Conservation (phyloP, 345 rosid species). For the Laguncularia racemosa region DNA sequence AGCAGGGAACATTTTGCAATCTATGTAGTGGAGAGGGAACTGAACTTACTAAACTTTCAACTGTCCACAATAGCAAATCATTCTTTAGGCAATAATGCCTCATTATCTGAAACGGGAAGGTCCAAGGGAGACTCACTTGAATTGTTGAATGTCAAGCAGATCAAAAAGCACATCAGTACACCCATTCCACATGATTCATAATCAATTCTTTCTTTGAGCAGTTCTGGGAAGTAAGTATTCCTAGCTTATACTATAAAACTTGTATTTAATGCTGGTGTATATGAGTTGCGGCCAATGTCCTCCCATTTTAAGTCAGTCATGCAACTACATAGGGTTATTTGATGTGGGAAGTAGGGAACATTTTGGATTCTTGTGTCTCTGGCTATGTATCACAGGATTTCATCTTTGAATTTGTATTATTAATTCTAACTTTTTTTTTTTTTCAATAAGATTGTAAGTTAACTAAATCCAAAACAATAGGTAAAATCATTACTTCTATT, state of each 20-base stretch:
- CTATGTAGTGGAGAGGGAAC: slow-evolving; percentile 79
- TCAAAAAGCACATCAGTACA: slow-evolving; percentile 79
- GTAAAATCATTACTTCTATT: too few species aligned
- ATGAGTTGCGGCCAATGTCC: not conserved
- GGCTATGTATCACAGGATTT: not conserved
- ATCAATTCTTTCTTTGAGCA: slow-evolving; percentile 89
- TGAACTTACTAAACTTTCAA: slow-evolving; percentile 84
- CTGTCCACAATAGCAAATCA: slow-evolving; percentile 68
- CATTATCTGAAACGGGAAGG: slow-evolving; percentile 76
- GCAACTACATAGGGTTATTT: too few species aligned
- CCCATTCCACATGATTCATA: slow-evolving; percentile 97
- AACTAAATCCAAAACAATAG: too few species aligned
- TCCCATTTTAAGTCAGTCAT: too few species aligned
- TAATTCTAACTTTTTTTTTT: not conserved
- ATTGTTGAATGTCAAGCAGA: slow-evolving; percentile 73
- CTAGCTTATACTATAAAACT: not conserved
- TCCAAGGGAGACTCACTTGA: slow-evolving; percentile 73
- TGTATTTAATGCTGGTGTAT: not conserved
- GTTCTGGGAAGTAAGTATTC: slow-evolving; percentile 88
- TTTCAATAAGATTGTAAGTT: too few species aligned
- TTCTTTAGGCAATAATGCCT: slow-evolving; percentile 86
- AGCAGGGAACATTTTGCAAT: slow-evolving; percentile 94
- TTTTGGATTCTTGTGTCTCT: not conserved
- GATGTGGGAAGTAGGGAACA: too few species aligned
- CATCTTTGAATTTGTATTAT: not conserved